Percentiles rank a stretch among this genome's conserved stretches.
These are phyloP conservation scores for Yamadazyma blattariae DNA, from an alignment of 1,139 yeast genomes.

Conservation along the genomic window DNA sequence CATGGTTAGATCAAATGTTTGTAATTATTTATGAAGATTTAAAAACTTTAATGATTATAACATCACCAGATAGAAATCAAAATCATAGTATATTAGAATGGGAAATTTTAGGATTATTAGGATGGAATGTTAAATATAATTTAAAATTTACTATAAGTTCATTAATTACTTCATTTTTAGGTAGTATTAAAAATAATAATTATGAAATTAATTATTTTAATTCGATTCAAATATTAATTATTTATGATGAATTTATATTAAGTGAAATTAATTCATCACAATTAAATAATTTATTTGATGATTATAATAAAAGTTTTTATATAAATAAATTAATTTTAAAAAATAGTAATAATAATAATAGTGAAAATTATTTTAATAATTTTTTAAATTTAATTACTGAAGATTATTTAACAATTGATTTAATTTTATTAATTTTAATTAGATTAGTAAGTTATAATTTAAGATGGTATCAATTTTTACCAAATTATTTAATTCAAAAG, in stretches of 20 bases:
- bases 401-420: constrained; percentile 34
- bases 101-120: constrained; percentile 41
- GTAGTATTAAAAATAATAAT: constrained; percentile 26
- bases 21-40: constrained; percentile 38
- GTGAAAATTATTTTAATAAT: constrained; percentile 17
- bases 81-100: constrained; percentile 44
- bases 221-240: constrained; percentile 34
- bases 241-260: constrained; percentile 40
- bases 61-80: constrained; percentile 23
- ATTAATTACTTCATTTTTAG: constrained; percentile 39
- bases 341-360: constrained; percentile 18
- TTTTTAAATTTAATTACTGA: constrained; percentile 25
- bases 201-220: constrained; percentile 38
- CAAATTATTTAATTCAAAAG: constrained; percentile 28
- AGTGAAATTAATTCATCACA: constrained; percentile 32
- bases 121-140: constrained; percentile 42
- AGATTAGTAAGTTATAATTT: constrained; percentile 38
- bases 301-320: constrained; percentile 25
- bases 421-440: constrained; percentile 31
- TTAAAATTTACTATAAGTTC: constrained; percentile 38
- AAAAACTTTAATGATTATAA: constrained; percentile 26
- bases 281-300: constrained; percentile 29
- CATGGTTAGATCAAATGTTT: constrained; percentile 42
- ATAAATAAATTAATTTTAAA: constrained; percentile 36
- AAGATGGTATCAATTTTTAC: constrained; percentile 42